Base-by-base conservation (phyloP, 192 early-diverging fungal species). In the Backusella sp. region DNA sequence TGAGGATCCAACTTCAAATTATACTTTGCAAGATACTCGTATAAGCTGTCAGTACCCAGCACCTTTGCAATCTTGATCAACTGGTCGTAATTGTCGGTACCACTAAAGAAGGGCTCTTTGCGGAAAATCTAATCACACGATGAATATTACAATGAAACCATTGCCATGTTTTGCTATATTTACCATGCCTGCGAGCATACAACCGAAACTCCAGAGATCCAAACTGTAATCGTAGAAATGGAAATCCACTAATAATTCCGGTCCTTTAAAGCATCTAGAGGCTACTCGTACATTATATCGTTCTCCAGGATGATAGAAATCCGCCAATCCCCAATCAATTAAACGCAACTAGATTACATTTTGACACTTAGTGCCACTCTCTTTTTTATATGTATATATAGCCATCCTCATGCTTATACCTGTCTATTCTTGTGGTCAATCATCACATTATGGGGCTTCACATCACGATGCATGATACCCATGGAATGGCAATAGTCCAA, bases 371-470 rank as follows among this genome's bases (percentile, higher is more conserved):
- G 19, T 53, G 5, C 46, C 9, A 30, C 9, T 70, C 17, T 44
- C 9, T 70, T 6, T 44, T 23, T 32, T 32, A 32, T 3, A 3
- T 46, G 7, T 23, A n/a, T 39, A 32, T 69, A 39, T 41, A 32
- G 3, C 3, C 2, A 32, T 17, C 42, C 5, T 44, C 42, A 44
- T 44, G 42, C 17, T 4, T 44, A 69, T 67, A 74, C 73, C 80
- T 91, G 91, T 76, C 94, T 91, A 81, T 94, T 92, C 79, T 94
- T 93, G 77, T 99, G 97, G 82, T 99, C 97, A 81, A 99, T 99
- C 98, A 99, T 99, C 26, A 99, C 95, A 75, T 98, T 98, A 86
- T 97, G 97, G 35, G 98, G 98, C 82, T 99, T 99, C 75, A 99
- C 97, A 83, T 99, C 98, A 72, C 98, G 92, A 83, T 99, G 98